phyloP scores from a whole-genome alignment of 352 stramenopile species.

The Globisporangium middletonii region DNA sequence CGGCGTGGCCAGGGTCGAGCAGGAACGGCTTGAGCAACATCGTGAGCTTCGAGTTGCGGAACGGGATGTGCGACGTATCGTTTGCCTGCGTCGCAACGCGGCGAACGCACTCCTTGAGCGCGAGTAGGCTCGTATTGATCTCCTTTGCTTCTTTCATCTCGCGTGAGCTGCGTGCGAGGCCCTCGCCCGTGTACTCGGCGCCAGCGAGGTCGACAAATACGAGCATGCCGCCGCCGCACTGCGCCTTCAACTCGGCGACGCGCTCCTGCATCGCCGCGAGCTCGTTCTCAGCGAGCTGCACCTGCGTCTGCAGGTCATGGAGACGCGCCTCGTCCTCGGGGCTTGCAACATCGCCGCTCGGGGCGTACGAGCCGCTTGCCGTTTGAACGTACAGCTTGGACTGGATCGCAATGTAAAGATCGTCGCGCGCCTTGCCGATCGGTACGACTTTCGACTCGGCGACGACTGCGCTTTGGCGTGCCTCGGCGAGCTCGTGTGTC shows the following conservation, averaged over 20 bases:
- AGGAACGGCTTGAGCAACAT: slow-evolving; percentile 35
- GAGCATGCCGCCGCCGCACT: slow-evolving; percentile 23
- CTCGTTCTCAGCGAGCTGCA: slow-evolving; percentile 16
- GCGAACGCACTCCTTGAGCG: slow-evolving; percentile 48
- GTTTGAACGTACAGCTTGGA: slow-evolving; percentile 24
- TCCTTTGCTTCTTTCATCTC: slow-evolving; percentile 23
- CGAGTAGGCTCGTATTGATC: slow-evolving; percentile 43
- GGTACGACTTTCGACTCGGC: slow-evolving; percentile 34
- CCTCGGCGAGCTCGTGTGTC: slow-evolving; percentile 24
- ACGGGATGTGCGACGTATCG: slow-evolving; percentile 60
- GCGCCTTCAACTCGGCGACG: slow-evolving; percentile 13
- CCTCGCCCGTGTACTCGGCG: slow-evolving; percentile 48
- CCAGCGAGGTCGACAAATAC: slow-evolving; percentile 49
- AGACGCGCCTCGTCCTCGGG: slow-evolving; percentile 22
- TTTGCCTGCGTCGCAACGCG: slow-evolving; percentile 33
- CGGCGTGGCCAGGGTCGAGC: slow-evolving; percentile 14
- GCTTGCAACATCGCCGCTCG: slow-evolving; percentile 3
- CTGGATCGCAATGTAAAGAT: slow-evolving; percentile 43
- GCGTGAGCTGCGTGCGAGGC: slow-evolving; percentile 18
- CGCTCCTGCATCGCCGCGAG: slow-evolving; percentile 15
- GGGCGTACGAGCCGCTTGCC: slow-evolving; percentile 24
- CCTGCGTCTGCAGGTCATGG: slow-evolving; percentile 13
- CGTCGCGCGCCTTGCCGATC: slow-evolving; percentile 40
- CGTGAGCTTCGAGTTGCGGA: slow-evolving; percentile 83
- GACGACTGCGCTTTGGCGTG: slow-evolving; percentile 20